phyloP scores from a whole-genome alignment of 2,329 filamentous ascomycete species.

The Fusarium miscanthi region DNA sequence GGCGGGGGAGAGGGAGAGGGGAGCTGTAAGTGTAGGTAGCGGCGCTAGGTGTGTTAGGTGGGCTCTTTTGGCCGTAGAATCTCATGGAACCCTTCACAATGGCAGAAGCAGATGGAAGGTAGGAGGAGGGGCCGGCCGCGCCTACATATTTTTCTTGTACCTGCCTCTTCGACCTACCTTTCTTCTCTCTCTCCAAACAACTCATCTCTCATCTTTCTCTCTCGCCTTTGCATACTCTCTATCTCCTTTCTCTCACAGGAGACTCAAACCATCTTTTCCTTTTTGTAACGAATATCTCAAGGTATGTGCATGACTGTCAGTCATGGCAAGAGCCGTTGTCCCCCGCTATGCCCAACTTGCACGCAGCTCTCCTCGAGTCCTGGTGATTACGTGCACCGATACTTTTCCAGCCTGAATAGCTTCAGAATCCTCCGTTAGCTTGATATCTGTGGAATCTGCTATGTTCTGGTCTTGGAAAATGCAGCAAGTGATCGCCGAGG shows the following conservation, averaged over 20 bases:
- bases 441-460: background rate
- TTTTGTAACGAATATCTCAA: slow-evolving; percentile 43
- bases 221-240: slow-evolving; percentile 28
- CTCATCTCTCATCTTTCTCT: slow-evolving; percentile 34
- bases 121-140: slow-evolving; percentile 46
- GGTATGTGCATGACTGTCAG: slow-evolving; percentile 32
- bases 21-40: slow-evolving; percentile 12
- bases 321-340: background rate
- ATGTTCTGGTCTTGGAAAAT: background rate
- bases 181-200: slow-evolving; percentile 42
- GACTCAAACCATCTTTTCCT: slow-evolving; percentile 41
- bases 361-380: background rate
- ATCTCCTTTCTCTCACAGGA: slow-evolving; percentile 34
- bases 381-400: background rate
- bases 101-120: slow-evolving; percentile 44
- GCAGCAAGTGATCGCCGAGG: background rate
- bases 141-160: slow-evolving; percentile 53
- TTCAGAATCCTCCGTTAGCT: background rate
- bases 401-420: background rate
- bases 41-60: slow-evolving; percentile 29
- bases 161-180: slow-evolving; percentile 43
- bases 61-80: slow-evolving; percentile 54
- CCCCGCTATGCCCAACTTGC: slow-evolving; percentile 7
- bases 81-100: slow-evolving; percentile 58
- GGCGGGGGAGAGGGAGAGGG: slow-evolving; percentile 16